Evolutionary conservation across 2,329 filamentous ascomycete species (phyloP).

Genomic region (Penicillium nordicum): DNA sequence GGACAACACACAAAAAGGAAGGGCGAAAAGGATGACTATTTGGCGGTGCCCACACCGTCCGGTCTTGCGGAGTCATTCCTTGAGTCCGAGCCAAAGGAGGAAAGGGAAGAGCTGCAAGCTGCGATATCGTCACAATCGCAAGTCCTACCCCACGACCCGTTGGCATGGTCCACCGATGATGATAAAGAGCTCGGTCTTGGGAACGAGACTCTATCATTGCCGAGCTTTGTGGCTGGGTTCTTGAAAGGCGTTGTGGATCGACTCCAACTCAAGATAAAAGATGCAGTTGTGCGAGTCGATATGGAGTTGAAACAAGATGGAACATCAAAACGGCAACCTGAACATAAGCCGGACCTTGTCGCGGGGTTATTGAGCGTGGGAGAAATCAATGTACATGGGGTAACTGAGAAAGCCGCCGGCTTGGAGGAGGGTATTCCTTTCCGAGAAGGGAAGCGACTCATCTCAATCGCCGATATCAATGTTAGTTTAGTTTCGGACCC

Average conservation of each 20-base stretch:
- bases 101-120: conserved; percentile 57
- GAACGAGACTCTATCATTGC: conserved; percentile 53
- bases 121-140: conserved; percentile 53
- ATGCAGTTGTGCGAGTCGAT: conserved; percentile 53
- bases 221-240: conserved; percentile 58
- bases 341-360: conserved; percentile 37
- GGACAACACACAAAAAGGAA: conserved; percentile 29
- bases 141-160: conserved; percentile 44
- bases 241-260: conserved; percentile 58
- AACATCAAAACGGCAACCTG: conserved; percentile 32
- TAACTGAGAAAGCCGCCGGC: conserved; percentile 18
- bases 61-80: conserved; percentile 62
- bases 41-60: conserved; percentile 45
- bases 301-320: conserved; percentile 45
- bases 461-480: conserved; percentile 46
- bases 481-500: conserved; percentile 48
- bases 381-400: conserved; percentile 35
- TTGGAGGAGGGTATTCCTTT: conserved; percentile 21
- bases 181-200: conserved; percentile 52
- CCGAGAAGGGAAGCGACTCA: conserved; percentile 42
- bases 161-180: conserved; percentile 46
- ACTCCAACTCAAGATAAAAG: conserved; percentile 51
- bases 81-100: conserved; percentile 54
- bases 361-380: conserved; percentile 36
- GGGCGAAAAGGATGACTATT: conserved; percentile 9